Evolutionary conservation across 331 rosid genomes (phyloP), one percentile per base, ranked within the genome.

Genomic region (Erythrophleum ivorense): DNA sequence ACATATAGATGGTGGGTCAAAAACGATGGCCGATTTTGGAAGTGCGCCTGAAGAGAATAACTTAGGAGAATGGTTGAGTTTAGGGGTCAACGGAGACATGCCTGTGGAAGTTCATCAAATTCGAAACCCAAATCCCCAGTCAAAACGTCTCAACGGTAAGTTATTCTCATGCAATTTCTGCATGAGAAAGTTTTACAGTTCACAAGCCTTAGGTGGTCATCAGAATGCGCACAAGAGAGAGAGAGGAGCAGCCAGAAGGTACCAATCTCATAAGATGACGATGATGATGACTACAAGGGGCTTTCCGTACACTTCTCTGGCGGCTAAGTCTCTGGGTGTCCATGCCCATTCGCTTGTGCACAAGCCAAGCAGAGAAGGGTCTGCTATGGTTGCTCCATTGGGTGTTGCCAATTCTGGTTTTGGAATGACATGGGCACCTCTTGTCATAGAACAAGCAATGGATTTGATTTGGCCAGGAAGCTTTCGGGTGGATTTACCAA

Each of bases 181-280:
- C 88, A 86, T 82, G 92, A 91, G 93, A 75, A 91, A 86, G 82
- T 93, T 91, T 40, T 89, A 88, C 74, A 91, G 93, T 41, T 93
- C 98, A 60, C 98, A 91, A 80, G 98, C 98, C 49, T 85, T 93
- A 65, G 98, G 97, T 36, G 98, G 97, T 60, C 98, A 93, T 83
- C 98, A 93, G 78, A 91, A 93, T 76, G 98, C 97, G 31, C 98
- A 93, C 87, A 91, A 90, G 77, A 91, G 93, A 74, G 98, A 91
- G 53, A 89, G 98, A 85, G 97, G 90, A 81, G 92, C 91, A 5
- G 88, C 92, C n/a, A 93, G 90, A 72, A 88, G 88, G 49, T 78
- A 81, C 76, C 93, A 86, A 46, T 80, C 90, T 49, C 90, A 87
- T 50, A 85, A 81, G 50, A 84, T 77, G 75, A 21, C 14, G 34